These are phyloP conservation scores for Aureobasidium sp. DNA, from an alignment of 2,329 filamentous ascomycete genomes.

Conservation along the genomic window DNA sequence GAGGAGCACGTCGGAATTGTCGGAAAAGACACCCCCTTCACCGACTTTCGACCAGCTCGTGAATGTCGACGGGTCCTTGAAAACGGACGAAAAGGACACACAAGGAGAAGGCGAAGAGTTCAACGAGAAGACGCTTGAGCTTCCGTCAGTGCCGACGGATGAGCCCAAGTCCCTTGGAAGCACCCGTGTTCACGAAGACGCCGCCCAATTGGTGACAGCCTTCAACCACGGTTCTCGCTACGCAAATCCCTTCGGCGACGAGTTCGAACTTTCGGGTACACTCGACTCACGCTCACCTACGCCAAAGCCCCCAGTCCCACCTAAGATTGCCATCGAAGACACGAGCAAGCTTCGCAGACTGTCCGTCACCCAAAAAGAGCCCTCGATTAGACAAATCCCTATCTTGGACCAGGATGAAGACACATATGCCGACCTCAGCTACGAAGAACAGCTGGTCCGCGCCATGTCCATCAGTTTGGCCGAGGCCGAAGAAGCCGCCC, in stretches of 20 bases:
- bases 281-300: slow-evolving; percentile 22
- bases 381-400: background rate
- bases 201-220: slow-evolving; percentile 16
- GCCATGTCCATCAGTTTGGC: slow-evolving; percentile 28
- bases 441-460: slow-evolving; percentile 30
- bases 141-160: slow-evolving; percentile 14
- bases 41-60: slow-evolving; percentile 33
- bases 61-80: slow-evolving; percentile 32
- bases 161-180: slow-evolving; percentile 5
- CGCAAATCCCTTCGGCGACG: slow-evolving; percentile 39
- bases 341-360: slow-evolving; percentile 7
- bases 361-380: background rate
- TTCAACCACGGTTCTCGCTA: slow-evolving; percentile 33
- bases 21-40: slow-evolving; percentile 10
- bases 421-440: slow-evolving; percentile 21
- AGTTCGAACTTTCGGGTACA: slow-evolving; percentile 25
- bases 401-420: background rate
- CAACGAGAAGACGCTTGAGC: slow-evolving; percentile 6
- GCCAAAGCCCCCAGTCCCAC: slow-evolving; percentile 36
- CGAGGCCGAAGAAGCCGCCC: slow-evolving; percentile 21
- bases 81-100: slow-evolving; percentile 6
- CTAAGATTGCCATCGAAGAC: slow-evolving; percentile 31
- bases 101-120: background rate
- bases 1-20: background rate
- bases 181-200: background rate